Evolutionary conservation across 352 stramenopile genomes (phyloP), one percentile per base, ranked within the genome.

Genomic region (Phytophthora fragariaefolia): DNA sequence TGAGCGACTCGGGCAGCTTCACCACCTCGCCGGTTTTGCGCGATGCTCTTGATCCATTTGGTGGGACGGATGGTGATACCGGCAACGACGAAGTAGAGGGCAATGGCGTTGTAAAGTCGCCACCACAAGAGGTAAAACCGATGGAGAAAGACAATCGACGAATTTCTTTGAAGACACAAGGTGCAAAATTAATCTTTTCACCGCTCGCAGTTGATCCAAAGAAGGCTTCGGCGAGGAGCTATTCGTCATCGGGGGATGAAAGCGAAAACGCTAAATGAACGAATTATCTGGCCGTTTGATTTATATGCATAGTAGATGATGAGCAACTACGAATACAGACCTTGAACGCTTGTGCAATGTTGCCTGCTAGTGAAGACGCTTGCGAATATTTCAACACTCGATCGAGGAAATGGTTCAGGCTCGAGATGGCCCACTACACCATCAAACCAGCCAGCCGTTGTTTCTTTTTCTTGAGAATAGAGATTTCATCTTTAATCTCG

Each of bases 141-240:
- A 30, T 58, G 27, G 58, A 55, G 26, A 64, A 69, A 42, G 30
- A 53, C 13, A 71, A 70, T 4, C 74, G 61, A 32, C 73, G 58
- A 49, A 68, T 71, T 15, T 66, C 65, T 0, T 46, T 73, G 32
- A 74, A 71, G 48, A 69, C 52, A 12, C 63, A 80, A 61, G 76
- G 63, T 5, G 54, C 74, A n/a, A 80, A 83, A 45, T 22, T 85
- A 42, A 69, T 83, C 8, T 82, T 82, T 32, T 85, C 76, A 1
- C 78, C 76, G 1, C 57, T 85, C 47, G 74, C 71, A 28, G 57
- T 81, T 34, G 65, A 73, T 15, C 26, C 47, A 17, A 76, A 72
- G 24, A 62, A 69, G 27, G 26, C 51, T 18, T 20, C 46, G 50
- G 54, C n/a, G 24, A 67, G 34, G 54, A 67, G 42, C 13, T 72